Evolutionary conservation across 306 rosid genomes (phyloP).

Genomic region (Fagus crenata): DNA sequence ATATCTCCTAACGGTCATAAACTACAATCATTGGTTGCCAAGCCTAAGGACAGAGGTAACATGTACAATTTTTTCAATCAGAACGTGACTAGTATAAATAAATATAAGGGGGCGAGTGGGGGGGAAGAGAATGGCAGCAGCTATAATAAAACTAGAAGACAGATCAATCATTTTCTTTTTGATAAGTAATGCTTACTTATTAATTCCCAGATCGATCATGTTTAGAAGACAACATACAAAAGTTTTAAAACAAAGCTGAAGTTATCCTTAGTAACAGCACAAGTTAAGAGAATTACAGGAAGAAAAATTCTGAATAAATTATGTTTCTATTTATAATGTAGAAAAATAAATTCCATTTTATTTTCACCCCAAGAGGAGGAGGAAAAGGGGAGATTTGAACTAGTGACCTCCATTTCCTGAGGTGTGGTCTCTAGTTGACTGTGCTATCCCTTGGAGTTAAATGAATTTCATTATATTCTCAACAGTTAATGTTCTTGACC

Average conservation of each 20-base stretch:
- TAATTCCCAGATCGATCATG: too few species aligned
- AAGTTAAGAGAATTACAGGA: neutral
- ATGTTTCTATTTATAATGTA: neutral
- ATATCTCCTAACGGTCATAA: neutral
- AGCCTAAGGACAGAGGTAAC: neutral
- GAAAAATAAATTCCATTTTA: neutral
- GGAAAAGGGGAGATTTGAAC: too few species aligned
- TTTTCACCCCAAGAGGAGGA: neutral
- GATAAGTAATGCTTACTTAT: too few species aligned
- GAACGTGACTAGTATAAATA: neutral
- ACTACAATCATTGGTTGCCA: neutral
- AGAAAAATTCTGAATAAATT: neutral
- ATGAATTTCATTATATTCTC: neutral
- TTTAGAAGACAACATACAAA: neutral
- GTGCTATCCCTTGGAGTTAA: too few species aligned
- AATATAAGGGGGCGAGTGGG: neutral
- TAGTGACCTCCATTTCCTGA: too few species aligned
- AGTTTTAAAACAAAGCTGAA: neutral
- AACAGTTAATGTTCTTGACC: neutral
- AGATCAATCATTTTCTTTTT: too few species aligned
- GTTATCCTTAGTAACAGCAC: neutral
- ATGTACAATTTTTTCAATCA: neutral
- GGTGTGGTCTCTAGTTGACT: too few species aligned
- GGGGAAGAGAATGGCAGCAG: neutral
- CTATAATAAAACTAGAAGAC: neutral